Conservation (phyloP, 345 rosid genomes). For the Murraya koenigii region DNA sequence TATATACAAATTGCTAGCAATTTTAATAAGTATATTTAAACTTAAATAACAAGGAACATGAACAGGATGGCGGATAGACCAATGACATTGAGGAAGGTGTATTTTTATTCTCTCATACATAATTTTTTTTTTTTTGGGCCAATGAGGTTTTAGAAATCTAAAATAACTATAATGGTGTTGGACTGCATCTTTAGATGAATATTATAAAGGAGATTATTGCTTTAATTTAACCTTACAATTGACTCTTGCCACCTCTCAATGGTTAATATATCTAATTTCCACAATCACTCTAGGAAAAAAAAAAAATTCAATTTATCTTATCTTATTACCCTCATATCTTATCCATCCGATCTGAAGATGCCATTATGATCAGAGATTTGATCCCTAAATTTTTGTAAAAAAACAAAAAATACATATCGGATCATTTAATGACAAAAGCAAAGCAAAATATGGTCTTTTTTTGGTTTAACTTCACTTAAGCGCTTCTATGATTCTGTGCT, state of each 20-base stretch:
- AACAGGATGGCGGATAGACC: neutral
- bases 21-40: too few relatives aligned
- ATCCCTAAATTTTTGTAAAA: slow-evolving; percentile 14
- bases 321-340: neutral
- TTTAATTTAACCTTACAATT: neutral
- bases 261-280: neutral
- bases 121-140: neutral
- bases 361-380: slow-evolving; percentile 30
- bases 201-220: neutral
- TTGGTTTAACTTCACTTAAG: neutral
- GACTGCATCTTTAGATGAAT: neutral
- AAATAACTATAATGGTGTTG: too few relatives aligned
- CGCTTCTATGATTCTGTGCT: slow-evolving; percentile 10
- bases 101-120: neutral
- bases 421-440: slow-evolving; percentile 1
- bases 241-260: slow-evolving; percentile 21
- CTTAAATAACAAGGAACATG: neutral
- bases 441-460: neutral
- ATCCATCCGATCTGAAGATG: slow-evolving; percentile 20
- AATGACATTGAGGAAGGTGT: slow-evolving; percentile 10
- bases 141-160: too few relatives aligned
- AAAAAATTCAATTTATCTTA: neutral
- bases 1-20: too few relatives aligned
- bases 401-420: neutral
- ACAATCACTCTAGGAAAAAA: neutral